A percentile compares a stretch with the other conserved stretches of the same genome.
phyloP scores from a whole-genome alignment of 192 early-diverging fungal genomes.

The Piromyces finnis region DNA sequence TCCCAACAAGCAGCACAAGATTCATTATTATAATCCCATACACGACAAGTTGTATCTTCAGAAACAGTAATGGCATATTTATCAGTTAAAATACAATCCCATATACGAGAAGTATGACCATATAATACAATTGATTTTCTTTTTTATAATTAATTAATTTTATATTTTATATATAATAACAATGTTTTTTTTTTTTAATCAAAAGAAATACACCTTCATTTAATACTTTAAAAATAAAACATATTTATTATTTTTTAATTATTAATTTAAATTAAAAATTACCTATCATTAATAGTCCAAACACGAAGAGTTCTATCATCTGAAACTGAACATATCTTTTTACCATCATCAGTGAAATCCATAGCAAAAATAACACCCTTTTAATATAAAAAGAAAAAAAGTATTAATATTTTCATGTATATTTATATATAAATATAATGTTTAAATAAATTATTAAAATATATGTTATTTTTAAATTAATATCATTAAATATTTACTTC shows the following conservation, averaged over 20 bases:
- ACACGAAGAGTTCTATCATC: slow-evolving; percentile 70
- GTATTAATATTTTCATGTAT: neutral
- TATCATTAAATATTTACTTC: neutral
- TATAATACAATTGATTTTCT: slow-evolving; percentile 17
- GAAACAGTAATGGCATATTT: slow-evolving; percentile 13
- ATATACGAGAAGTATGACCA: slow-evolving; percentile 64
- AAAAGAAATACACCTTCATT: too few relatives aligned
- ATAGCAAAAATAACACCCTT: slow-evolving; percentile 64
- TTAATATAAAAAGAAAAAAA: neutral
- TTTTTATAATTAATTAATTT: too few relatives aligned
- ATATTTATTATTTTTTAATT: too few relatives aligned
- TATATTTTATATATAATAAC: neutral
- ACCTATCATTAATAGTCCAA: slow-evolving; percentile 21
- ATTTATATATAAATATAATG: neutral
- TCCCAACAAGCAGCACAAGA: slow-evolving; percentile 55
- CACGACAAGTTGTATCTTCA: slow-evolving; percentile 53
- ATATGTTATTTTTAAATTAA: too few relatives aligned
- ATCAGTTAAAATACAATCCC: slow-evolving; percentile 49
- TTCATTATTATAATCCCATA: slow-evolving; percentile 34
- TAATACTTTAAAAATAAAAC: too few relatives aligned
- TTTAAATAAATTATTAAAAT: too few relatives aligned
- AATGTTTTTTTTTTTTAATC: too few relatives aligned
- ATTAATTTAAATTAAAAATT: too few relatives aligned
- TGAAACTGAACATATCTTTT: slow-evolving; percentile 41
- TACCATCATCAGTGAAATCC: slow-evolving; percentile 39